phyloP scores from a whole-genome alignment of 257 asterid genomes.

The Jacaranda copaia region DNA sequence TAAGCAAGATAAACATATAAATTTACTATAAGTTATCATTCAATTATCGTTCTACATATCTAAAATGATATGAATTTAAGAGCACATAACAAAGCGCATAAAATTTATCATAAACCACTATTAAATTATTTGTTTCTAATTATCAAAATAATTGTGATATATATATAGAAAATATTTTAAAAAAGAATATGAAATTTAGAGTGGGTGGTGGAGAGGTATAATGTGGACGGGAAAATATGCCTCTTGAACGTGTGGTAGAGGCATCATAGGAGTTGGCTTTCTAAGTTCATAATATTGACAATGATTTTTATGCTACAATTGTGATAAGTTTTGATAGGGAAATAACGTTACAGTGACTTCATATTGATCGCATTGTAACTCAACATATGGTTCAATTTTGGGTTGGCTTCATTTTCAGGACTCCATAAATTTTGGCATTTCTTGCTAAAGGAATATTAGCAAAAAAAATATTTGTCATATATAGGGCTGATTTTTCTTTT shows the following conservation, averaged over 20 bases:
- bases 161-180: too few relatives aligned
- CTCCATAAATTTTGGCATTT: neutral
- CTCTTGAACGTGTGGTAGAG: constrained; percentile 5
- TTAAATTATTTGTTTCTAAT: too few relatives aligned
- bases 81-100: too few relatives aligned
- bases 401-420: neutral
- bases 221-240: neutral
- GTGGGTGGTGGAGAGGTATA: neutral
- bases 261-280: neutral
- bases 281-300: neutral
- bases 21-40: too few relatives aligned
- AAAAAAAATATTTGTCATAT: neutral
- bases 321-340: neutral
- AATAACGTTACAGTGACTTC: neutral
- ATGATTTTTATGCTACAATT: neutral
- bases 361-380: neutral
- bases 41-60: too few relatives aligned
- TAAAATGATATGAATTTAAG: too few relatives aligned
- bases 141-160: too few relatives aligned
- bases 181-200: too few relatives aligned
- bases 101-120: too few relatives aligned
- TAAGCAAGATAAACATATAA: too few relatives aligned
- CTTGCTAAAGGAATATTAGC: neutral
- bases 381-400: constrained; percentile 10
- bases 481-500: neutral